Conservation (phyloP, 2,329 filamentous ascomycete species). For the Xylariaceae sp. region DNA sequence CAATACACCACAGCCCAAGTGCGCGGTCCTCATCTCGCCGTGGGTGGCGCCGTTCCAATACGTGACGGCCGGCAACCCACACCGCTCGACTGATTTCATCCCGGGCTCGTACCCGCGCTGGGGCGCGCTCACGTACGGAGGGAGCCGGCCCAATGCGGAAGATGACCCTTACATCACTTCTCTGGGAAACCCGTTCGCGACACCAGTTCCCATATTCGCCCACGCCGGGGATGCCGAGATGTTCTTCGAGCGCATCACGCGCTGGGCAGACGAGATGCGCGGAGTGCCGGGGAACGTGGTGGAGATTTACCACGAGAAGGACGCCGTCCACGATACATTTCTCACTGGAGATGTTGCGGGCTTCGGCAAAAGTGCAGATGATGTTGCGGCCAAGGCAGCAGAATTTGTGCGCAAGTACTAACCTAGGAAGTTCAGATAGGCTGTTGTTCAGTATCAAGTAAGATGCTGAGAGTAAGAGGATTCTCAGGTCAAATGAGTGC, state of each 20-base stretch:
- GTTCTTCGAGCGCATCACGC: slow-evolving; percentile 37
- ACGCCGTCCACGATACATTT: slow-evolving; percentile 41
- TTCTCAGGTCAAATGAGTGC: too few species aligned
- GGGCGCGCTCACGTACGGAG: slow-evolving; percentile 34
- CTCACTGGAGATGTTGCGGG: slow-evolving; percentile 34
- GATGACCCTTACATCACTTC: slow-evolving; percentile 30
- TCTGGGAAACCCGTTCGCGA: slow-evolving; percentile 15
- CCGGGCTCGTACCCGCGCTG: slow-evolving; percentile 33
- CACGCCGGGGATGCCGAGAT: slow-evolving; percentile 21
- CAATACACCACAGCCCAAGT: slow-evolving; percentile 17
- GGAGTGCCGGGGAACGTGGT: slow-evolving; percentile 19
- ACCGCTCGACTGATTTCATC: slow-evolving; percentile 35
- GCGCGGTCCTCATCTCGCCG: slow-evolving; percentile 32
- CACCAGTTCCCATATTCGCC: slow-evolving; percentile 16
- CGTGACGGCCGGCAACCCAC: slow-evolving; percentile 1
- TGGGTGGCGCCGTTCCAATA: slow-evolving; percentile 22
- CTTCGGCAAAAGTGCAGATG: slow-evolving; percentile 31
- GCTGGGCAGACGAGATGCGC: slow-evolving; percentile 49
- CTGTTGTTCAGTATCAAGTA: too few species aligned
- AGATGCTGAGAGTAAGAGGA: too few species aligned
- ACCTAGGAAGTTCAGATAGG: too few species aligned
- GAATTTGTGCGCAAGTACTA: slow-evolving; percentile 14
- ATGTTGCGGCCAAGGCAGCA: slow-evolving; percentile 11
- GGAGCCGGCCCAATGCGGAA: slow-evolving; percentile 9
- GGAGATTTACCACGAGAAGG: slow-evolving; percentile 33